These are phyloP conservation scores for Fusarium veterinarium DNA, from an alignment of 2,329 filamentous ascomycete genomes.

Conservation along the genomic window DNA sequence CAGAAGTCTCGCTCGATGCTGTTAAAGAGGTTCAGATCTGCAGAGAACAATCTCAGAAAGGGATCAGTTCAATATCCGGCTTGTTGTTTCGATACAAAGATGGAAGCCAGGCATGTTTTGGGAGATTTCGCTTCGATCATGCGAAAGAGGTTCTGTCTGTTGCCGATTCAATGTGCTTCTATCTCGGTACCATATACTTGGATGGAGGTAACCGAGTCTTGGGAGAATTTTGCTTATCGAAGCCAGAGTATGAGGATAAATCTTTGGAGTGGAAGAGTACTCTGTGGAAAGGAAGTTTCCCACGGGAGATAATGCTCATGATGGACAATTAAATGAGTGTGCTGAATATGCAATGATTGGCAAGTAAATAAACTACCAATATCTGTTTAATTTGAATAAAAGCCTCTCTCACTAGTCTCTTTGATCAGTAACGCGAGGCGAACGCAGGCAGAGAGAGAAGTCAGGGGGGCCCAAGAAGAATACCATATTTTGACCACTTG, in stretches of 20 bases:
- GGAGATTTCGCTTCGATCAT: slow-evolving; percentile 9
- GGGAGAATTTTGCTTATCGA: neutral
- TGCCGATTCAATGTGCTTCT: neutral
- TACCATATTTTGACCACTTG: neutral
- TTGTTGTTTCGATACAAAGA: neutral
- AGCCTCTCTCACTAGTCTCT: neutral
- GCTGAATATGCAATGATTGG: neutral
- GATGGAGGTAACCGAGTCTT: neutral
- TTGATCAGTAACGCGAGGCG: neutral
- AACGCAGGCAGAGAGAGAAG: neutral
- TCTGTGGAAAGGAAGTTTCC: neutral
- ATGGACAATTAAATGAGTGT: neutral
- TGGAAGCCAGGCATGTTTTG: slow-evolving; percentile 4
- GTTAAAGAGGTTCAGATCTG: neutral
- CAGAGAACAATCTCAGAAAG: neutral
- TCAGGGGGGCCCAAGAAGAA: neutral
- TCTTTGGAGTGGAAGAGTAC: neutral
- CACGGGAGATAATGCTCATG: neutral
- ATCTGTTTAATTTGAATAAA: neutral
- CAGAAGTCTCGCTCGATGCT: neutral
- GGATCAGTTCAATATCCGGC: neutral
- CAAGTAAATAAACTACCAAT: too few species aligned
- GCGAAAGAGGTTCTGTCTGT: neutral
- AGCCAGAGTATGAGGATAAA: neutral
- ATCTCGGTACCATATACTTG: neutral